These are phyloP conservation scores for Ophiostoma populinum DNA, from an alignment of 2,329 filamentous ascomycete genomes.

Conservation along the genomic window DNA sequence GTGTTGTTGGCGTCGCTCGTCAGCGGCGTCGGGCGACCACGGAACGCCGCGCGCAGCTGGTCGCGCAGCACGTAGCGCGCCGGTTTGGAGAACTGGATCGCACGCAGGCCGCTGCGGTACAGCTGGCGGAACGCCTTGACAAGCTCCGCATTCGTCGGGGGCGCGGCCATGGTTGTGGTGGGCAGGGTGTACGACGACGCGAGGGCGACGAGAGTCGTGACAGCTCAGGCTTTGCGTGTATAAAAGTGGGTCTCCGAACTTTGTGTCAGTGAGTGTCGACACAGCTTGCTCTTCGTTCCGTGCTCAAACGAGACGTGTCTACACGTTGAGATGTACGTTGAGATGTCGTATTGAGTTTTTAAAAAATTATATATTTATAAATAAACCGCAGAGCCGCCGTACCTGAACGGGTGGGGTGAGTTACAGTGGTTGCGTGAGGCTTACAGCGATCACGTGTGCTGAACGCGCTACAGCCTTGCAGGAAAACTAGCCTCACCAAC, in stretches of 20 bases:
- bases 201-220: no score
- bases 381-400: background rate
- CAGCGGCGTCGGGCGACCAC: constrained; percentile 11
- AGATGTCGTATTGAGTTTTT: no score
- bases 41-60: constrained; percentile 42
- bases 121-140: constrained; percentile 53
- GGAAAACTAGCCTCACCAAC: no score
- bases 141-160: constrained; percentile 25
- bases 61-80: constrained; percentile 45
- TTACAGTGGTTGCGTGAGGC: no score
- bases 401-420: no score
- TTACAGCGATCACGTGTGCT: constrained; percentile 5
- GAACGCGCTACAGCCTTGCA: background rate
- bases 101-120: constrained; percentile 48
- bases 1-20: constrained; percentile 15
- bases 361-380: background rate
- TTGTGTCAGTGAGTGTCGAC: no score
- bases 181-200: no score
- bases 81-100: constrained; percentile 54
- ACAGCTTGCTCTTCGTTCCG: no score
- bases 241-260: no score
- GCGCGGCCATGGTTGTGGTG: background rate
- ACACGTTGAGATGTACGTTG: no score
- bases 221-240: no score
- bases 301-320: no score